phyloP scores from a whole-genome alignment of 805 yeast species.

The Saccharomyces paradoxus region DNA sequence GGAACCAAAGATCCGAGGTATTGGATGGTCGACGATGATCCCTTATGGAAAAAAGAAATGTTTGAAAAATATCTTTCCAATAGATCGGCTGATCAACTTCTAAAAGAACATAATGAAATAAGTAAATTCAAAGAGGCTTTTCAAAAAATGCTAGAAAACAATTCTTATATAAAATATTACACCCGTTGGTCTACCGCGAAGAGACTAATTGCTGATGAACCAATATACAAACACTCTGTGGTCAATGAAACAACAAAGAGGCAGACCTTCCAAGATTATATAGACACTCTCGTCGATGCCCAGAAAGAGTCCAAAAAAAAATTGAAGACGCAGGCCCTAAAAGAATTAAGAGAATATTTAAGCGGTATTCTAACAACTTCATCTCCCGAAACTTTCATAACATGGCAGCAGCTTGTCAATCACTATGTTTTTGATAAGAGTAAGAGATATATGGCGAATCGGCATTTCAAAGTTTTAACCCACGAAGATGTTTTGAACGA shows the following conservation, averaged over 20 bases:
- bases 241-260: conserved; percentile 51
- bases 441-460: conserved; percentile 49
- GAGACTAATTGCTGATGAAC: conserved; percentile 50
- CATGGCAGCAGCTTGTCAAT: conserved; percentile 21
- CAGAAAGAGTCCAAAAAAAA: conserved; percentile 18
- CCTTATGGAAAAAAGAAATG: conserved; percentile 48
- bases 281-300: conserved; percentile 30
- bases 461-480: conserved; percentile 43
- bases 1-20: conserved; percentile 55
- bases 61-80: conserved; percentile 60
- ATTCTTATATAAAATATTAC: conserved; percentile 41
- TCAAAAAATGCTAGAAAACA: conserved; percentile 35
- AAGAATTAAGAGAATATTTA: conserved; percentile 47
- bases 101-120: conserved; percentile 44
- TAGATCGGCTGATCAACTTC: conserved; percentile 41
- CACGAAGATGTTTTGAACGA: conserved; percentile 53
- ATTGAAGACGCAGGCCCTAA: conserved; percentile 41
- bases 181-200: conserved; percentile 60
- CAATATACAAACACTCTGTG: conserved; percentile 53
- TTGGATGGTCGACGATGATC: conserved; percentile 53
- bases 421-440: conserved; percentile 34
- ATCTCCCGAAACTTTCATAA: background rate
- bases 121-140: conserved; percentile 53
- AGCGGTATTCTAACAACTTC: conserved; percentile 24
- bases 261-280: conserved; percentile 46